Evolutionary conservation across 768 basidiomycete genomes (phyloP), one percentile per base, ranked within the genome.

Genomic region (Pholiota microspora): DNA sequence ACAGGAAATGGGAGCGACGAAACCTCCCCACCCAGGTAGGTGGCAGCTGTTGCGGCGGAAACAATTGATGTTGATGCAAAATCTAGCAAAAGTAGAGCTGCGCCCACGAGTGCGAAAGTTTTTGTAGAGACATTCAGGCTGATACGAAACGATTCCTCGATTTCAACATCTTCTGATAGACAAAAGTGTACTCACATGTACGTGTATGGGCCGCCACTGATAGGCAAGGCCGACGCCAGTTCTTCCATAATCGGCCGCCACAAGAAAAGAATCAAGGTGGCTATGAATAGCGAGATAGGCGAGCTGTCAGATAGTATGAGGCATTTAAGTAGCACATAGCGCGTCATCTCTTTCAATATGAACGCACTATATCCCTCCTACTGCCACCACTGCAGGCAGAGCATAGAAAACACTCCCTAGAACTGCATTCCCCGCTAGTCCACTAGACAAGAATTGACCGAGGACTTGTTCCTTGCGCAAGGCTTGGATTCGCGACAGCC

Each of bases 211-310:
- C 85, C 86, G 0, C 89, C 89, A 52, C 77, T 82, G 8, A 89
- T 76, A 0, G 86, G 84, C 1, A 90, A 67, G 2, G 88, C 86
- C 3, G 84, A 83, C 0, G 78, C 86, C 7, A 92, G 68, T 63
- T 90, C 89, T 58, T 81, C 77, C 80, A 92, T 83, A 44, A 91
- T 77, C 2, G 88, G 88, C 10, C 86, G 80, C 85, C 86, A 91
- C 21, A 90, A 64, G 60, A 85, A 86, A 2, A 88, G 63, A 1
- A 85, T 75, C 27, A 83, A 65, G 0, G 83, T 81, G 0, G 89
- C 85, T 23, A 85, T 61, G 32, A 86, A 77, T 53, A 91, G 71
- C 7, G 87, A 83, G 36, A 91, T 78, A 0, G 88, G 87, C 1
- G 87, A 88, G 62, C 85, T 87, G 59, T 1, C 25, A 44, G 29